Percentiles rank a stretch among this genome's conserved stretches.
phyloP scores from a whole-genome alignment of 2,329 filamentous ascomycete genomes.

The Passalora sequoiae region DNA sequence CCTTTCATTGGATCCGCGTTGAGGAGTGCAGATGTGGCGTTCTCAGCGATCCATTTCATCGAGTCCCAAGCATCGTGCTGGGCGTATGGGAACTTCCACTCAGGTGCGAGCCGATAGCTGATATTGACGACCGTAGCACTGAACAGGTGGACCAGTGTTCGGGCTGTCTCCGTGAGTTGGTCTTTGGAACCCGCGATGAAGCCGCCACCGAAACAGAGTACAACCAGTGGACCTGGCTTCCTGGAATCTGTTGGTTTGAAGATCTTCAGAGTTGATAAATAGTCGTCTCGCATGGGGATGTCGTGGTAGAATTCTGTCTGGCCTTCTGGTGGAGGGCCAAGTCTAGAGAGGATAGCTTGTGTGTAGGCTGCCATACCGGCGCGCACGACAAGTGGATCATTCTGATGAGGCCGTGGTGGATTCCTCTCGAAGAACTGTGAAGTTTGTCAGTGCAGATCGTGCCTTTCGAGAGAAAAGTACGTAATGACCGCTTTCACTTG shows the following conservation, averaged over 20 bases:
- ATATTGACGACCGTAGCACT: constrained; percentile 42
- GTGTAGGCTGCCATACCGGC: constrained; percentile 6
- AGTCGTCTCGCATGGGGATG: constrained; percentile 34
- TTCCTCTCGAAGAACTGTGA: constrained; percentile 14
- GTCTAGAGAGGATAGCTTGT: constrained; percentile 8
- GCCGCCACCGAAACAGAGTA: constrained; percentile 28
- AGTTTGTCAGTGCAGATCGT: no score
- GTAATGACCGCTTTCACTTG: constrained; percentile 16
- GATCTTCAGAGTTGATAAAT: constrained; percentile 33
- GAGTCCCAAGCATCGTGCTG: constrained; percentile 45
- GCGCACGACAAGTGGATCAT: constrained; percentile 9
- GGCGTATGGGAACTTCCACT: constrained; percentile 44
- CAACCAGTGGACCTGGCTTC: constrained; percentile 22
- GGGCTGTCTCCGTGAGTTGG: constrained; percentile 23
- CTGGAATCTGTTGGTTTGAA: constrained; percentile 25
- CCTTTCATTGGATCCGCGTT: constrained; percentile 41
- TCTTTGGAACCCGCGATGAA: constrained; percentile 27
- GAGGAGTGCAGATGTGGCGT: constrained; percentile 34
- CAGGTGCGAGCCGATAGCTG: constrained; percentile 45
- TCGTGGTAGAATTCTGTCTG: constrained; percentile 35
- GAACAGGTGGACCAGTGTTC: constrained; percentile 29
- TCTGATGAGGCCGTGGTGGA: constrained; percentile 9
- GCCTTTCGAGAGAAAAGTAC: no score
- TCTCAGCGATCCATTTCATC: constrained; percentile 40
- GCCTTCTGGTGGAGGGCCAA: constrained; percentile 19